A percentile compares a stretch with the other conserved stretches of the same genome.
phyloP scores from a whole-genome alignment of 2,329 filamentous ascomycete genomes.

The Drechslerella coelobrocha region DNA sequence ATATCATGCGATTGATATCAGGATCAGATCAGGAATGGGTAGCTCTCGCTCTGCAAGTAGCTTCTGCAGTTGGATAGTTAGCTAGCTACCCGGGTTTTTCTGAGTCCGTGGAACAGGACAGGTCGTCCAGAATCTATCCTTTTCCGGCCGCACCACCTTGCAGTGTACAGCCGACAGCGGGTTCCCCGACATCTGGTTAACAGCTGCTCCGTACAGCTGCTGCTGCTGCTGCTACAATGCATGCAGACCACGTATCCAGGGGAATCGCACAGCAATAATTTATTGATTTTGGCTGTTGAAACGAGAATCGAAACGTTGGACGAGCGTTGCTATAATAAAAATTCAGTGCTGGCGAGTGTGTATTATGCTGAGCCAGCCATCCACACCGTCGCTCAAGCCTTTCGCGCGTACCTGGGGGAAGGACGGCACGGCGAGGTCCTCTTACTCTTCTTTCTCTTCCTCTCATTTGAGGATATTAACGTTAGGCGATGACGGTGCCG shows the following conservation, averaged over 20 bases:
- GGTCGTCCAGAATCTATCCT: not conserved
- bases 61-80: constrained; percentile 26
- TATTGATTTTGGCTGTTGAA: not conserved
- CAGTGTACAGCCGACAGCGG: too few relatives aligned
- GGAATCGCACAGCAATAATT: not conserved
- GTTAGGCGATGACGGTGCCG: too few relatives aligned
- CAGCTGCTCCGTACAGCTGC: too few relatives aligned
- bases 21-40: not conserved
- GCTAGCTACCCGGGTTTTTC: not conserved
- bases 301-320: not conserved
- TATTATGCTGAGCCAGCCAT: not conserved
- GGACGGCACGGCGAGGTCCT: too few relatives aligned
- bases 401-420: not conserved
- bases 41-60: constrained; percentile 22
- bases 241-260: not conserved
- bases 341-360: too few relatives aligned
- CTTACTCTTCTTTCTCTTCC: too few relatives aligned
- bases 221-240: not conserved
- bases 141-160: not conserved
- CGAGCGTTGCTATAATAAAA: not conserved
- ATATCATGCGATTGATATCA: not conserved
- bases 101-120: not conserved
- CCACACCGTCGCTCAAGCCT: not conserved
- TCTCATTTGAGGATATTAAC: too few relatives aligned
- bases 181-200: too few relatives aligned